These are phyloP conservation scores for Xylaria polymorpha DNA, from an alignment of 2,329 filamentous ascomycete species.

Conservation along the genomic window DNA sequence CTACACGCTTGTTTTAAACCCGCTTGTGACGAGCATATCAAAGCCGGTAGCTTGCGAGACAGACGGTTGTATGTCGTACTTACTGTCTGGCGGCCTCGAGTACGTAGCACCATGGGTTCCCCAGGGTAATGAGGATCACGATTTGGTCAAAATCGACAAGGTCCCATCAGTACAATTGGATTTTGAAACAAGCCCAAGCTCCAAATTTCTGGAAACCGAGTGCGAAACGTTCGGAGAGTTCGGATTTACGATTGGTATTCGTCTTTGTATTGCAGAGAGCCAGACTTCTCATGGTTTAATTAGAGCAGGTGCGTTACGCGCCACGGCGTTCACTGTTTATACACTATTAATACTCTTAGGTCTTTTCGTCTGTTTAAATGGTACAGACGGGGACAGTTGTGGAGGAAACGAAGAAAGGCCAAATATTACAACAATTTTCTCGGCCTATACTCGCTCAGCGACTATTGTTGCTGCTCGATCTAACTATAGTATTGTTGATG, in stretches of 20 bases:
- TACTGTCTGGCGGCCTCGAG: neutral
- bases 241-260: neutral
- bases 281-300: neutral
- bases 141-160: neutral
- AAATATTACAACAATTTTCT: neutral
- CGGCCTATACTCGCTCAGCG: neutral
- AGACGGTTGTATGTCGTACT: neutral
- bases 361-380: neutral
- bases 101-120: neutral
- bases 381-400: neutral
- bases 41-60: neutral
- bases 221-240: neutral
- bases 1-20: conserved; percentile 1
- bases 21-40: neutral
- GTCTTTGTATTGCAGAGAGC: neutral
- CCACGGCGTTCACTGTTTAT: neutral
- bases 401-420: neutral
- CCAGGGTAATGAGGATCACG: neutral
- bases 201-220: neutral
- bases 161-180: neutral
- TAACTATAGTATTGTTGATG: neutral
- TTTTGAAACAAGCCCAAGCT: neutral
- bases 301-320: neutral
- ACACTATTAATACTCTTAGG: neutral
- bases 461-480: neutral